A percentile compares a stretch with the other conserved stretches of the same genome.
phyloP scores from a whole-genome alignment of 2,329 filamentous ascomycete genomes.

The Colletotrichum siamense region DNA sequence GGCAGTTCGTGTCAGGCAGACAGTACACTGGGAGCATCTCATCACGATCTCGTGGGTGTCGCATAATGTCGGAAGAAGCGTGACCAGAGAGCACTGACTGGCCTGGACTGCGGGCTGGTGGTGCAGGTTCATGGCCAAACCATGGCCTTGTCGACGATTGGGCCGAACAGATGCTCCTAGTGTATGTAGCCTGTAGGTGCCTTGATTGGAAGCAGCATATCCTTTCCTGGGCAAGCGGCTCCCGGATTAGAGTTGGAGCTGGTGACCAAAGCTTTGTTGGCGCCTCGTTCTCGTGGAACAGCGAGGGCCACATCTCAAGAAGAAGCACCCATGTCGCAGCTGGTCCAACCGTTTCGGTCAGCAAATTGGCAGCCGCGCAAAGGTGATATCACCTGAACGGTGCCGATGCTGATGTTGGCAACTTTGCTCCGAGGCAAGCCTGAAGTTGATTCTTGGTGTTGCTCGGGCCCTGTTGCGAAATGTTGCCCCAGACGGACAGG shows the following conservation, averaged over 20 bases:
- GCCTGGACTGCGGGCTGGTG: background rate
- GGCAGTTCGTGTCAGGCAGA: background rate
- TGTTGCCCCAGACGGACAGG: background rate
- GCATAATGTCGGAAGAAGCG: slow-evolving; percentile 6
- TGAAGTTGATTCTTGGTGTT: background rate
- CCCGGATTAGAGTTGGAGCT: slow-evolving; percentile 17
- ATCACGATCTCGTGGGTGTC: background rate
- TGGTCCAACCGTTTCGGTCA: slow-evolving; percentile 11
- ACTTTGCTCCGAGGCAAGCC: background rate
- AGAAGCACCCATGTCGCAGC: slow-evolving; percentile 12
- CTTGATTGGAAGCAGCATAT: background rate
- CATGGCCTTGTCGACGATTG: background rate
- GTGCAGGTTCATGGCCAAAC: background rate
- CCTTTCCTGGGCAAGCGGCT: background rate
- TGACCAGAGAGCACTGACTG: slow-evolving; percentile 5
- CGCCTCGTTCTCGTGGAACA: background rate
- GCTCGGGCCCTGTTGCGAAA: background rate
- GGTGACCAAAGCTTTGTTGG: slow-evolving; percentile 15
- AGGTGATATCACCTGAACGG: background rate
- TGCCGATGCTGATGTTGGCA: background rate
- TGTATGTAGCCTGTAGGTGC: background rate
- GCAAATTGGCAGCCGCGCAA: background rate
- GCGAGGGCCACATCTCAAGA: background rate
- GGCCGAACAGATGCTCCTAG: background rate
- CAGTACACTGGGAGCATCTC: background rate